phyloP scores from a whole-genome alignment of 2,329 filamentous ascomycete genomes.

The Fusarium sp. region DNA sequence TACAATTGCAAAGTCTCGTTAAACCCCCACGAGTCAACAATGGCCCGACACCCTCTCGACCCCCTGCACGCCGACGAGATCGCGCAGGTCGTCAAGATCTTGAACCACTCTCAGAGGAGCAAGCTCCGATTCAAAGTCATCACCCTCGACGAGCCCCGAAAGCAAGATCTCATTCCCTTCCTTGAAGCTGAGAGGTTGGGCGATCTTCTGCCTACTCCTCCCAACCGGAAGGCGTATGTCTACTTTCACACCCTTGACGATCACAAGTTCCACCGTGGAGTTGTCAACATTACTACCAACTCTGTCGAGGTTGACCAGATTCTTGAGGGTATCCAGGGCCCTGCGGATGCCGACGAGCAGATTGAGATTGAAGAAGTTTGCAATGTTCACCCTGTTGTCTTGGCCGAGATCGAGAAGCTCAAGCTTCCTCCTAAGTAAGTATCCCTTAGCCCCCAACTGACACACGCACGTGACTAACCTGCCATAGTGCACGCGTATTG shows the following conservation, averaged over 20 bases:
- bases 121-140: constrained; percentile 8
- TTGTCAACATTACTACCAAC: not conserved
- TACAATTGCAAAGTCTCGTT: not conserved
- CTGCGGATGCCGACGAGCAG: not conserved
- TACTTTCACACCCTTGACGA: not conserved
- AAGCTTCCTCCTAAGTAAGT: not conserved
- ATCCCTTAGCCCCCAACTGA: not conserved
- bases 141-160: constrained; percentile 9
- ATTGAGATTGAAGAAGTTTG: not conserved
- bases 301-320: not conserved
- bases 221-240: not conserved
- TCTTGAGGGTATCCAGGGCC: not conserved
- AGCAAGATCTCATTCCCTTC: constrained; percentile 7
- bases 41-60: constrained; percentile 14
- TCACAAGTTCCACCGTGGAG: not conserved
- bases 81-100: not conserved
- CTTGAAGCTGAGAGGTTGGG: constrained; percentile 11
- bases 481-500: not conserved
- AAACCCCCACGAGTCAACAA: not conserved
- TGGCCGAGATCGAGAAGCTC: constrained; percentile 12
- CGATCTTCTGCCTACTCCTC: not conserved
- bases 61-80: constrained; percentile 8
- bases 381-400: constrained; percentile 1
- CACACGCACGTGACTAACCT: not conserved
- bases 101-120: not conserved